A percentile compares a stretch with the other conserved stretches of the same genome.
Conservation (phyloP, 768 basidiomycete genomes). For the Tylopilus plumbeoviolaceoides region DNA sequence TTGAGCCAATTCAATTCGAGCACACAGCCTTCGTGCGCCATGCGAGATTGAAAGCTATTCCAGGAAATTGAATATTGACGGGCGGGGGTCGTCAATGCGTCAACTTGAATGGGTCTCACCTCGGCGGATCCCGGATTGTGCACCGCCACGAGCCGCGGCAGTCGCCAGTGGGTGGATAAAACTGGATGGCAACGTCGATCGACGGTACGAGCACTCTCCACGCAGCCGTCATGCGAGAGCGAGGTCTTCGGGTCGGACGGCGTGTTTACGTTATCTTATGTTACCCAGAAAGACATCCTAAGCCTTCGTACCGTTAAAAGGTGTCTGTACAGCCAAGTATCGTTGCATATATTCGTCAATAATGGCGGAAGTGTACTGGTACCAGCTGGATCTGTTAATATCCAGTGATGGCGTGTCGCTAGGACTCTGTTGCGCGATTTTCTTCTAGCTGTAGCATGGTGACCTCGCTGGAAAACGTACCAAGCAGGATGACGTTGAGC, state of each 20-base stretch:
- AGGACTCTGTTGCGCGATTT: not conserved
- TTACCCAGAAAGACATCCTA: too few species aligned
- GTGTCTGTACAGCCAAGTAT: too few species aligned
- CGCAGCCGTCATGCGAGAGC: too few species aligned
- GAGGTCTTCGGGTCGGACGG: too few species aligned
- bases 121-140: too few species aligned
- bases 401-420: not conserved
- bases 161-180: not conserved
- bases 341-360: not conserved
- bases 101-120: too few species aligned
- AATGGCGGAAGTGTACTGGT: not conserved
- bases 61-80: not conserved
- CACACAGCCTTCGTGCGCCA: slow-evolving; percentile 6
- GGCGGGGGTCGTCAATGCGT: not conserved
- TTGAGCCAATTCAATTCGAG: slow-evolving; percentile 20
- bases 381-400: not conserved
- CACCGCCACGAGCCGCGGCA: too few species aligned
- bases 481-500: too few species aligned
- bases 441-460: not conserved
- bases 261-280: not conserved
- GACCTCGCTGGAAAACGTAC: not conserved
- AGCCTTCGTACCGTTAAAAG: not conserved
- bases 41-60: not conserved
- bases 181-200: too few species aligned
- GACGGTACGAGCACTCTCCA: too few species aligned